These are phyloP conservation scores for Mycena olivaceomarginata DNA, from an alignment of 768 basidiomycete genomes.

Conservation along the genomic window DNA sequence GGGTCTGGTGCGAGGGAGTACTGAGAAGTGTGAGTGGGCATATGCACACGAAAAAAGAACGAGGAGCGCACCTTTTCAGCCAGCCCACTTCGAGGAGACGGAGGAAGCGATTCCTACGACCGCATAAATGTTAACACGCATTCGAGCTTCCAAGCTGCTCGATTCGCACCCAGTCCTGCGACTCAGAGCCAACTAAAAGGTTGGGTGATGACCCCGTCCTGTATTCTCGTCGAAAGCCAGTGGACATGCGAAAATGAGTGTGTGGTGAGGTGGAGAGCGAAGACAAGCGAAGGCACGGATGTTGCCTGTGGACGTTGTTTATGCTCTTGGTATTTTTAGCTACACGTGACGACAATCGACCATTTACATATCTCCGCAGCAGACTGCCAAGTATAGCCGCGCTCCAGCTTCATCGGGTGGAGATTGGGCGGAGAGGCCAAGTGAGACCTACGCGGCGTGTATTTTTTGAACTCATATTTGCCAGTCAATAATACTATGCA, in stretches of 20 bases:
- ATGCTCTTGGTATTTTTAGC: background rate
- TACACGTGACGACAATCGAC: background rate
- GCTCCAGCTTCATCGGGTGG: no score
- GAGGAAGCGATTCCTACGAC: background rate
- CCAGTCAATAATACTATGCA: no score
- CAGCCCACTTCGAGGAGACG: conserved; percentile 17
- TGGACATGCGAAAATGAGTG: conserved; percentile 24
- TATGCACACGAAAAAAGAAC: background rate
- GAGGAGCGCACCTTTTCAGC: conserved; percentile 33
- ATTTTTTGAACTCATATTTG: no score
- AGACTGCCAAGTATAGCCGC: no score
- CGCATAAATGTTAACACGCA: background rate
- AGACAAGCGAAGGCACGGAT: background rate
- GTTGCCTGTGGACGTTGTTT: no score
- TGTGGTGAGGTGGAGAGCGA: conserved; percentile 4
- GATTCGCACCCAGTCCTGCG: conserved; percentile 17
- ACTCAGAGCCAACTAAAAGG: background rate
- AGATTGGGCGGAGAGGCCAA: no score
- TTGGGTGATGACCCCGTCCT: background rate
- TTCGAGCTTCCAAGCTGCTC: background rate
- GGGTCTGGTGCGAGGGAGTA: conserved; percentile 87
- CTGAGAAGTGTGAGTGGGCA: conserved; percentile 55
- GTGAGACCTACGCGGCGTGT: no score
- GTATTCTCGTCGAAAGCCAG: background rate
- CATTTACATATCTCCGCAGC: conserved; percentile 10